A percentile compares a stretch with the other conserved stretches of the same genome.
Evolutionary conservation across 441 rosid genomes (phyloP).

Genomic region (Omphalea diandra): DNA sequence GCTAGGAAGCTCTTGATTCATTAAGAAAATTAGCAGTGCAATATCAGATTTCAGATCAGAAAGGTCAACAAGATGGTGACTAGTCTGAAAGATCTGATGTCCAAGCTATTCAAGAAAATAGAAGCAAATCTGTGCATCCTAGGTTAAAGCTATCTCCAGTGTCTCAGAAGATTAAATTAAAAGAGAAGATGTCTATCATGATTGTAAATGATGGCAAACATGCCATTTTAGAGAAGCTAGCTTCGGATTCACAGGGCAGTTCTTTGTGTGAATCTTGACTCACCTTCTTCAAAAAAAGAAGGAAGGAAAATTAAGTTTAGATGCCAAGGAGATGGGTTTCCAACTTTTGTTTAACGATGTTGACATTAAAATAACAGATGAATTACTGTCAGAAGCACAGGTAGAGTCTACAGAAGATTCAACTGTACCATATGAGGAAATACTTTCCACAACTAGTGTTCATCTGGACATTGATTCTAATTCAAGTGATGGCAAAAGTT

Average conservation of each 20-base stretch:
- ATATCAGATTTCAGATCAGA: slow-evolving; percentile 36
- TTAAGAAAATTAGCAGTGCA: slow-evolving; percentile 65
- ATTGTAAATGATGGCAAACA: slow-evolving; percentile 66
- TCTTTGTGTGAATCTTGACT: slow-evolving; percentile 71
- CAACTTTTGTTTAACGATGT: slow-evolving; percentile 78
- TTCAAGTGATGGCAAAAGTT: slow-evolving; percentile 30
- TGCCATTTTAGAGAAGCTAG: slow-evolving; percentile 47
- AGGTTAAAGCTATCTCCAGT: slow-evolving; percentile 38
- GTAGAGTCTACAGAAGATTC: slow-evolving; percentile 43
- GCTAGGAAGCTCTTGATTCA: slow-evolving; percentile 63
- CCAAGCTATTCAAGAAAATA: slow-evolving; percentile 35
- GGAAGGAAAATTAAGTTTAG: slow-evolving; percentile 60
- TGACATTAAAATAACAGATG: slow-evolving; percentile 46
- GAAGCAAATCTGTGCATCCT: slow-evolving; percentile 46
- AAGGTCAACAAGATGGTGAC: slow-evolving; percentile 30
- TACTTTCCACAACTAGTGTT: slow-evolving; percentile 27
- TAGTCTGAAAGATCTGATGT: slow-evolving; percentile 35
- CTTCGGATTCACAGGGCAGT: slow-evolving; percentile 58
- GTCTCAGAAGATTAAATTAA: slow-evolving; percentile 45
- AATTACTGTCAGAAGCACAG: slow-evolving; percentile 39
- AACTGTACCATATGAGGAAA: slow-evolving; percentile 33
- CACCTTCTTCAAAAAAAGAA: slow-evolving; percentile 64
- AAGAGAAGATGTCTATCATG: slow-evolving; percentile 74
- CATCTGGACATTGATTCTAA: slow-evolving; percentile 37
- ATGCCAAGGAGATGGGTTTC: slow-evolving; percentile 89